These are phyloP conservation scores for Proliferodiscus dingleyae DNA, from an alignment of 2,329 filamentous ascomycete species.

Conservation along the genomic window DNA sequence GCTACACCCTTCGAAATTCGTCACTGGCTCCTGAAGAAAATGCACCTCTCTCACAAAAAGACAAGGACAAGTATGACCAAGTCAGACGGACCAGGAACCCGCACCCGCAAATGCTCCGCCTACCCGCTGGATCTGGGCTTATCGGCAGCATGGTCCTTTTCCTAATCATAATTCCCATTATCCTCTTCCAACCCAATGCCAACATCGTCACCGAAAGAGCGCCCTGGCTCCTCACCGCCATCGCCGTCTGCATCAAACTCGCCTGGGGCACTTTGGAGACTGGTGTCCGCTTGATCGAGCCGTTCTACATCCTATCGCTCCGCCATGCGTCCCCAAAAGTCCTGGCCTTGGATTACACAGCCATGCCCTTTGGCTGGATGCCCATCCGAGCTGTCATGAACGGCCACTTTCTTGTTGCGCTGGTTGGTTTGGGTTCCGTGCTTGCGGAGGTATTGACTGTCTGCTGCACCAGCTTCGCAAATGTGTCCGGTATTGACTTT, in stretches of 20 bases:
- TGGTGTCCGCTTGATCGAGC: slow-evolving; percentile 67
- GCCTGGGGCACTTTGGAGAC: slow-evolving; percentile 65
- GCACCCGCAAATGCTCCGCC: slow-evolving; percentile 63
- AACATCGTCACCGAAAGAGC: slow-evolving; percentile 54
- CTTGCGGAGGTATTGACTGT: slow-evolving; percentile 70
- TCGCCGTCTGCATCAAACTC: slow-evolving; percentile 64
- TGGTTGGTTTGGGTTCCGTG: slow-evolving; percentile 66
- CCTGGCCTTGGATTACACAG: slow-evolving; percentile 68
- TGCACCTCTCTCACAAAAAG: slow-evolving; percentile 37
- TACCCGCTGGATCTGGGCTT: slow-evolving; percentile 55
- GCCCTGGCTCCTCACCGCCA: slow-evolving; percentile 60
- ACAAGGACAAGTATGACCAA: slow-evolving; percentile 44
- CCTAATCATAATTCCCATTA: slow-evolving; percentile 51
- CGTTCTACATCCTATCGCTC: slow-evolving; percentile 64
- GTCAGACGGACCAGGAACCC: slow-evolving; percentile 53
- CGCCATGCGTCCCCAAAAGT: slow-evolving; percentile 61
- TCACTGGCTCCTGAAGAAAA: slow-evolving; percentile 62
- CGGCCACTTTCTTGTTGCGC: slow-evolving; percentile 58
- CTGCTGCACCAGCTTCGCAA: slow-evolving; percentile 59
- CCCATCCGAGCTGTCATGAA: slow-evolving; percentile 59
- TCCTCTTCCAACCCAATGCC: slow-evolving; percentile 52
- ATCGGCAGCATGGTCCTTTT: slow-evolving; percentile 54
- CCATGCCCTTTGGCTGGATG: slow-evolving; percentile 63
- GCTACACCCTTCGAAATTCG: slow-evolving; percentile 66
- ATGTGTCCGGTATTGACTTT: slow-evolving; percentile 60